Percentiles rank a stretch among this genome's conserved stretches.
Evolutionary conservation across 1,284 basidiomycete species (phyloP).

Genomic region (Xerocomus nothofagi): DNA sequence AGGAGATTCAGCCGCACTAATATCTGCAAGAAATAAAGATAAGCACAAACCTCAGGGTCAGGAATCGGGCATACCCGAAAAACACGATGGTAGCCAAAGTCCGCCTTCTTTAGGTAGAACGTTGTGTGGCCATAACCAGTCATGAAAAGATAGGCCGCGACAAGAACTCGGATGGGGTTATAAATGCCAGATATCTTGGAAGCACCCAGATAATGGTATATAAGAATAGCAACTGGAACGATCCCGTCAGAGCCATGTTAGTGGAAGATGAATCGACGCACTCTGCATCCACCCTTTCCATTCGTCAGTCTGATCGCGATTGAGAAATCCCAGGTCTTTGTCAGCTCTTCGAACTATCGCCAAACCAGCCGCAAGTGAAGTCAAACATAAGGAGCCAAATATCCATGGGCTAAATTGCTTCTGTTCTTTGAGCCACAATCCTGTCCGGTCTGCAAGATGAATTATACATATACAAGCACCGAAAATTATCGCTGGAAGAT

Average conservation of each 20-base stretch:
- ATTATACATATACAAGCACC: constrained; percentile 66
- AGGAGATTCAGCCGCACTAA: constrained; percentile 82
- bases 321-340: constrained; percentile 84
- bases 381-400: constrained; percentile 61
- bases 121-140: constrained; percentile 74
- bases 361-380: constrained; percentile 59
- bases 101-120: constrained; percentile 83
- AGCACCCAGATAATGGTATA: constrained; percentile 87
- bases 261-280: constrained; percentile 37
- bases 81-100: constrained; percentile 77
- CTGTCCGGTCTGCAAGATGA: constrained; percentile 78
- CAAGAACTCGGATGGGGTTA: constrained; percentile 84
- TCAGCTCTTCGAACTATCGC: constrained; percentile 66
- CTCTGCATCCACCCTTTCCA: constrained; percentile 98
- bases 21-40: constrained; percentile 45
- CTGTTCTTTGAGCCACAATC: constrained; percentile 84
- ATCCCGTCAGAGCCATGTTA: constrained; percentile 8
- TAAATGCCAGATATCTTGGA: constrained; percentile 89
- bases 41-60: neutral
- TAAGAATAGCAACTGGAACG: constrained; percentile 71
- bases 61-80: constrained; percentile 49
- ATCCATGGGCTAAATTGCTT: constrained; percentile 75
- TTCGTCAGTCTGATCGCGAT: constrained; percentile 89
- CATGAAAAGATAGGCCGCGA: constrained; percentile 86
- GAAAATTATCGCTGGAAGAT: constrained; percentile 56